Base-by-base conservation (phyloP, 2,329 filamentous ascomycete species). In the Shiraia sp. region DNA sequence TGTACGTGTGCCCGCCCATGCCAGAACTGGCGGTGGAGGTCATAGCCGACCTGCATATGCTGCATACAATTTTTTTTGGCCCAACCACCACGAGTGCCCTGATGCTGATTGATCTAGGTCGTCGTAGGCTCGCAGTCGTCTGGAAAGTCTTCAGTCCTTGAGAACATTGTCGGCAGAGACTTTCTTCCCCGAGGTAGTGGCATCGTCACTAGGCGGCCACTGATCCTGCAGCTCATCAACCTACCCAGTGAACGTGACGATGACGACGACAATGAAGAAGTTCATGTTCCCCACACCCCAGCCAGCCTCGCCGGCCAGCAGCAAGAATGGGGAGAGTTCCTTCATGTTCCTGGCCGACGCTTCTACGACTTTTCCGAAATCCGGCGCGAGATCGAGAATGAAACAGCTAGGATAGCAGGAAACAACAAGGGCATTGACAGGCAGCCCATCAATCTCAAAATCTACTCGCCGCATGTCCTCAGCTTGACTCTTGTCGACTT, bases 361-460 rank as follows among this genome's bases (percentile, higher is more conserved):
- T 95, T 95, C 74, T 89, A 86, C 56, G 89, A 97, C 71, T 99
- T 99, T 72, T 81, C 80, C 61, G 88, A 95, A 68, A 92, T 99
- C 59, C 93, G 95, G 73, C 84, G 88, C 64, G 93, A 99, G 74
- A 97, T 99, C 61, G 93, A 97, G 75, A 91, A 89, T 51, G 93
- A 99, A 75, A 99, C 95, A 14, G 84, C 90, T 45, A 85, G 93
- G 61, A 95, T 99, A 75, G 88, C 88, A 45, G 93, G 93, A 61
- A 95, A 82, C 75, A 99, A 99, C 76, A 97, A 97, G 74, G 93
- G 93, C 62, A 99, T 99, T 76, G 96, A 96, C 71, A 81, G 93
- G 51, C 89, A 95, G 68, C 90, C 93, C 45, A 99, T 99, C 71
- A 97, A 99, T 73, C 81, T 99, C 56, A 97, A 97, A 70, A 93